A percentile compares a stretch with the other conserved stretches of the same genome.
Conservation (phyloP, 1,139 yeast genomes). For the Suzukiozyma palmioleophila region DNA sequence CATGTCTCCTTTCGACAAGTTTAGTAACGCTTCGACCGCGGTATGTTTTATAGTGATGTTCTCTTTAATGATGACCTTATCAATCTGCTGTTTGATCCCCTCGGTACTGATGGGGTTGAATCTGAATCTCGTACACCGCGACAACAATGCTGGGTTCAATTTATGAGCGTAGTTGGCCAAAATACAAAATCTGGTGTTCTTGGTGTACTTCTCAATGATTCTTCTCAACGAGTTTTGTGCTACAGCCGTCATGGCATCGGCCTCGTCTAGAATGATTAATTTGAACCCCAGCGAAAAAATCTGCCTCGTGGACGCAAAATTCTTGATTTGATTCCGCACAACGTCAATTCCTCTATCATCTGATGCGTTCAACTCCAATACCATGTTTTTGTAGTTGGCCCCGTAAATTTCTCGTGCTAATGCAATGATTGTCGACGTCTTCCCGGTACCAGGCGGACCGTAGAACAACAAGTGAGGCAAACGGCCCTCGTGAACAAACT, state of each 20-base stretch:
- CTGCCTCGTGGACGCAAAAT: constrained; percentile 86
- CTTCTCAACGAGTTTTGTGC: constrained; percentile 93
- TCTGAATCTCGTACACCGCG: constrained; percentile 93
- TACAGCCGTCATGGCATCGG: constrained; percentile 97
- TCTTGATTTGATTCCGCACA: constrained; percentile 78
- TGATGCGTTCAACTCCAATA: constrained; percentile 82
- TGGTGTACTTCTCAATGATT: constrained; percentile 88
- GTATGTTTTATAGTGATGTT: constrained; percentile 50
- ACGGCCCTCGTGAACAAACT: constrained; percentile 77
- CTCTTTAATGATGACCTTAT: constrained; percentile 67
- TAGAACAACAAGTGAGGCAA: constrained; percentile 88
- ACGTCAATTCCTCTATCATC: constrained; percentile 88
- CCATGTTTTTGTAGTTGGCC: constrained; percentile 78
- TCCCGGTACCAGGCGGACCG: constrained; percentile 99
- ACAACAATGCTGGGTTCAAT: constrained; percentile 86
- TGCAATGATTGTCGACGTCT: constrained; percentile 90
- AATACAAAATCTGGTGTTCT: constrained; percentile 92
- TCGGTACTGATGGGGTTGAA: constrained; percentile 73
- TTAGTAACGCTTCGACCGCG: constrained; percentile 65
- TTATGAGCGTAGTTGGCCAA: constrained; percentile 96
- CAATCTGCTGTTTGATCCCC: constrained; percentile 66
- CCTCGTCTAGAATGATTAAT: constrained; percentile 90
- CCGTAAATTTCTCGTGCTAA: constrained; percentile 92
- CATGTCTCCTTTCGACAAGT: constrained; percentile 89
- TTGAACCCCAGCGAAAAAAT: constrained; percentile 79